A percentile compares a stretch with the other conserved stretches of the same genome.
Evolutionary conservation across 768 basidiomycete genomes (phyloP).

Genomic region (Candolleomyces efflorescens): DNA sequence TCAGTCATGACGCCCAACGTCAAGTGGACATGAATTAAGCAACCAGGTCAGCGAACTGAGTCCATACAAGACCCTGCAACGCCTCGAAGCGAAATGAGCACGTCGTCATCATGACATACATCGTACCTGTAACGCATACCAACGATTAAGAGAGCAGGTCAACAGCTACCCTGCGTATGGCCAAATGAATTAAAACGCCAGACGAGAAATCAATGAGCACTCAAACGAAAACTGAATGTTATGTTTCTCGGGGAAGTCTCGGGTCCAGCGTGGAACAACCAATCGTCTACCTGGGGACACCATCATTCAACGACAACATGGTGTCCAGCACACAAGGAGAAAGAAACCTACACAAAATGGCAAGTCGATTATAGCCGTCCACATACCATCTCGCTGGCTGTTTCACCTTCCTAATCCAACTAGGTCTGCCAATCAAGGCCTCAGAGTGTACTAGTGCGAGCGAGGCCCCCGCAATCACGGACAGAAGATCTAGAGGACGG

Average conservation of each 20-base stretch:
- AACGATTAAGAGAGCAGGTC: not conserved
- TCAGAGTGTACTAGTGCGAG: not conserved
- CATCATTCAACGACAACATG: no score
- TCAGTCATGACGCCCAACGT: not conserved
- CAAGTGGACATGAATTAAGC: no score
- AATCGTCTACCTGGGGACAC: not conserved
- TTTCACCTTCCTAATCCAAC: no score
- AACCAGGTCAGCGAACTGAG: not conserved
- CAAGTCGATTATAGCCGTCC: not conserved
- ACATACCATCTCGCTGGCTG: no score
- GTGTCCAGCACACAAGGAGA: not conserved
- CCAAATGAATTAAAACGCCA: not conserved
- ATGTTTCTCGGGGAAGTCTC: not conserved
- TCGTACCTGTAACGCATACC: not conserved
- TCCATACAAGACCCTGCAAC: not conserved
- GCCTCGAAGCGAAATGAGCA: constrained; percentile 3
- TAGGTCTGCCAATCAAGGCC: not conserved
- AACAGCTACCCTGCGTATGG: not conserved
- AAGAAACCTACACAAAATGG: not conserved
- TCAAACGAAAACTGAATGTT: not conserved
- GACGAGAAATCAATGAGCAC: not conserved
- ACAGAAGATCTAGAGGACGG: not conserved
- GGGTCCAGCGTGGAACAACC: not conserved
- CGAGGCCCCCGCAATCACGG: not conserved
- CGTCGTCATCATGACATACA: not conserved